Evolutionary conservation across 768 basidiomycete species (phyloP).

Genomic region (Suillus sp.): DNA sequence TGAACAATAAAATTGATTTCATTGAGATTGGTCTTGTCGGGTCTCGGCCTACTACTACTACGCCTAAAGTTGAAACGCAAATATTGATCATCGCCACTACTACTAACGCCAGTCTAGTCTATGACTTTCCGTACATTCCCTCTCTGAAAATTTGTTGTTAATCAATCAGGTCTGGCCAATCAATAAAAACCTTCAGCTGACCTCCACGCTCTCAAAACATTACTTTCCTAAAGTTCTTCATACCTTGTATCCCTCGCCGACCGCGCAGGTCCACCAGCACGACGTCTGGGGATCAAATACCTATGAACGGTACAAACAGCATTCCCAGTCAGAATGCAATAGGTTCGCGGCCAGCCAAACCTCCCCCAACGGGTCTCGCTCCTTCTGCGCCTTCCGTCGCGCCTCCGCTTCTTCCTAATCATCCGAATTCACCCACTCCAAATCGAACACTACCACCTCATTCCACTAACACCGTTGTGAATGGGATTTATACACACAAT

Average conservation of each 20-base stretch:
- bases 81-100: not conserved
- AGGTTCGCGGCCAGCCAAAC: conserved; percentile 45
- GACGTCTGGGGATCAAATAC: conserved; percentile 28
- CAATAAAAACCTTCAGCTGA: conserved; percentile 13
- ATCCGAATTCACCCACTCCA: conserved; percentile 38
- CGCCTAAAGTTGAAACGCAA: not conserved
- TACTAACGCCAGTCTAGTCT: not conserved
- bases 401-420: conserved; percentile 56
- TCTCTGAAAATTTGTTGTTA: conserved; percentile 5
- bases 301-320: conserved; percentile 51
- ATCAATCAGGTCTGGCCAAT: conserved; percentile 1
- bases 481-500: conserved; percentile 29
- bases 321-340: conserved; percentile 33
- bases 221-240: conserved; percentile 27
- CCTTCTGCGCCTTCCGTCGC: conserved; percentile 62
- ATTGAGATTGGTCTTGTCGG: not conserved
- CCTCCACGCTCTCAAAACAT: conserved; percentile 23
- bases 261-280: conserved; percentile 21
- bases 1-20: not conserved
- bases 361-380: conserved; percentile 58
- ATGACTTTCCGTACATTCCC: not conserved
- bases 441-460: conserved; percentile 36
- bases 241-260: conserved; percentile 34
- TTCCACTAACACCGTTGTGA: conserved; percentile 24
- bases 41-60: not conserved